Conservation (phyloP, 805 yeast genomes). For the Tetrapisispora nanseiensis region DNA sequence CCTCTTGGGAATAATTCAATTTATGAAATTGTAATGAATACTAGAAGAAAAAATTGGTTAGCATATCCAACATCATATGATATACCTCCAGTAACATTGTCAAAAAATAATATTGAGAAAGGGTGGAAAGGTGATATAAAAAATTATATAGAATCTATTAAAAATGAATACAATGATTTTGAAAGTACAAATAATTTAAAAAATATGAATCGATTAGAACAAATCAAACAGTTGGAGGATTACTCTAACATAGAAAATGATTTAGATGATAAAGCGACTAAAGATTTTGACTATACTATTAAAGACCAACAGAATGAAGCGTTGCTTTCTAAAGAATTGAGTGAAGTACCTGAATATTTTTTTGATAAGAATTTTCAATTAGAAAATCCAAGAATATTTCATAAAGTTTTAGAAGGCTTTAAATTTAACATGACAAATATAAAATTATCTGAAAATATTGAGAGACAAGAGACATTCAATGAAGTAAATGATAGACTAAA, state of each 20-base stretch:
- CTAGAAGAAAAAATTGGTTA: slow-evolving; percentile 32
- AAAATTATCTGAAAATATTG: slow-evolving; percentile 22
- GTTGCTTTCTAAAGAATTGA: slow-evolving; percentile 9
- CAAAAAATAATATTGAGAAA: slow-evolving; percentile 36
- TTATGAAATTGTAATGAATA: slow-evolving; percentile 52
- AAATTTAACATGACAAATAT: slow-evolving; percentile 32
- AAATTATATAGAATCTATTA: slow-evolving; percentile 36
- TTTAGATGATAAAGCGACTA: slow-evolving; percentile 8
- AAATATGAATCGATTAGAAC: slow-evolving; percentile 27
- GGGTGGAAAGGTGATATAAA: slow-evolving; percentile 36
- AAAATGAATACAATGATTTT: slow-evolving; percentile 37
- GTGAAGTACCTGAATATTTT: slow-evolving; percentile 55
- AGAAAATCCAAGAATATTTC: slow-evolving; percentile 82
- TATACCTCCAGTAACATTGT: slow-evolving; percentile 70
- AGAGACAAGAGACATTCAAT: slow-evolving; percentile 39
- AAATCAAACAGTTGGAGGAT: slow-evolving; percentile 30
- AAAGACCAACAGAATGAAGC: slow-evolving; percentile 12
- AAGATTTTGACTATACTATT: slow-evolving; percentile 10
- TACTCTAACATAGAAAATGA: not conserved
- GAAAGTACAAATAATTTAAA: slow-evolving; percentile 36
- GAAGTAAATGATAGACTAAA: slow-evolving; percentile 70
- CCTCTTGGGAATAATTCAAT: slow-evolving; percentile 48
- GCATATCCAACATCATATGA: slow-evolving; percentile 68
- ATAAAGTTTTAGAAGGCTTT: slow-evolving; percentile 56
- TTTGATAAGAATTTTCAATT: slow-evolving; percentile 61